A percentile compares a stretch with the other conserved stretches of the same genome.
phyloP scores from a whole-genome alignment of 176 grass and related monocot genomes.

The Carex myosuroides region DNA sequence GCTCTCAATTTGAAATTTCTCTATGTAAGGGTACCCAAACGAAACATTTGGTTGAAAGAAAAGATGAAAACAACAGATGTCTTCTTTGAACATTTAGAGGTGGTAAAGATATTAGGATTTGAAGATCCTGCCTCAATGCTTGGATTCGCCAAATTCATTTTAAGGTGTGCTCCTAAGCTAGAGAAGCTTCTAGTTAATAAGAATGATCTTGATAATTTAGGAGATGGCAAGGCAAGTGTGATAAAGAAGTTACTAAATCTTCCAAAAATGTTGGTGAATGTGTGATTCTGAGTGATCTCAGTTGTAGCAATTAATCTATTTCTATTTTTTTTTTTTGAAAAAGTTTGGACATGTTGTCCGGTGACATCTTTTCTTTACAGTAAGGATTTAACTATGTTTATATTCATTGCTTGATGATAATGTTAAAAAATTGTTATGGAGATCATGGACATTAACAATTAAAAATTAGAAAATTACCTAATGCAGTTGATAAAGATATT shows the following conservation, averaged over 20 bases:
- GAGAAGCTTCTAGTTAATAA: background rate
- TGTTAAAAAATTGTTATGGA: too few species aligned
- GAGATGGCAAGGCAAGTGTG: background rate
- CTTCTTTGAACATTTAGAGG: background rate
- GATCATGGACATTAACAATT: too few species aligned
- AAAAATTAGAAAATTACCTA: too few species aligned
- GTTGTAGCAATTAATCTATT: background rate
- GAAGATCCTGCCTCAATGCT: background rate
- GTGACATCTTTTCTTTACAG: too few species aligned
- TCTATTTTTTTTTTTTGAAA: background rate
- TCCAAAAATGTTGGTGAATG: background rate
- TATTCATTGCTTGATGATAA: too few species aligned
- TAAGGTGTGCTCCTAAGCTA: background rate
- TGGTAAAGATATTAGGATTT: background rate
- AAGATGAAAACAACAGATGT: background rate
- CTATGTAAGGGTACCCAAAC: background rate
- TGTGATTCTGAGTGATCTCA: background rate
- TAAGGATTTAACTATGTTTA: too few species aligned
- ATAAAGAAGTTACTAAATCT: background rate
- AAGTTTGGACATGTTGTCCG: too few species aligned
- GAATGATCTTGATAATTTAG: background rate
- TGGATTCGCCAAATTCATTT: background rate
- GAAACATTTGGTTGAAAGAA: background rate
- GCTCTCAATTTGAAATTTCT: background rate
- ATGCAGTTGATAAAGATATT: too few species aligned